These are phyloP conservation scores for Chytriomyces hyalinus DNA, from an alignment of 192 early-diverging fungal genomes.

Conservation along the genomic window DNA sequence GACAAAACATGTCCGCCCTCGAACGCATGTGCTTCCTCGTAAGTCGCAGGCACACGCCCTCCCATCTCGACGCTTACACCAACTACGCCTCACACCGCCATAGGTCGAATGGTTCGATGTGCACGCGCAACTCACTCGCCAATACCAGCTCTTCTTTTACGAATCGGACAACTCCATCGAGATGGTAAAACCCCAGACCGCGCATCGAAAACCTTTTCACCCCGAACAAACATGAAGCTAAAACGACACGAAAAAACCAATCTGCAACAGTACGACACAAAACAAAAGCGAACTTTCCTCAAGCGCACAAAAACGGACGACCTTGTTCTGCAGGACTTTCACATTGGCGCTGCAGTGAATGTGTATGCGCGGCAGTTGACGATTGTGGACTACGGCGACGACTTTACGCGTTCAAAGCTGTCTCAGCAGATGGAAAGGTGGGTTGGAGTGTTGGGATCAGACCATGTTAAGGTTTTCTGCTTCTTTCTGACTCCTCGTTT, in stretches of 20 bases:
- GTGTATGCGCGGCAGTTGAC: slow-evolving; percentile 57
- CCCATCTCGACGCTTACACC: not conserved
- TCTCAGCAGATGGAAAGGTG: slow-evolving; percentile 52
- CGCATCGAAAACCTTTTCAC: not conserved
- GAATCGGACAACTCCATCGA: slow-evolving; percentile 59
- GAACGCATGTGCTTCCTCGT: slow-evolving; percentile 36
- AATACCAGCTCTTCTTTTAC: slow-evolving; percentile 66
- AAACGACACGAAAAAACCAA: not conserved
- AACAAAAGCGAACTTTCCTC: slow-evolving; percentile 59
- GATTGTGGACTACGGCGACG: slow-evolving; percentile 59
- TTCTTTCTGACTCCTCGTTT: slow-evolving; percentile 5
- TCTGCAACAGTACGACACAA: slow-evolving; percentile 58
- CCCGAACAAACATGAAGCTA: not conserved
- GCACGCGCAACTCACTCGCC: slow-evolving; percentile 56
- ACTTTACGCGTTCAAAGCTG: slow-evolving; percentile 51
- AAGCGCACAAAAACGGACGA: slow-evolving; percentile 51
- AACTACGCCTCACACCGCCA: not conserved
- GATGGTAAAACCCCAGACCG: slow-evolving; percentile 50
- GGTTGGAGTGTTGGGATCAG: too few species aligned
- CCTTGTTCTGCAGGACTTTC: slow-evolving; percentile 54
- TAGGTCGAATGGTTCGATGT: slow-evolving; percentile 61
- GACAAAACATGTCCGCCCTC: slow-evolving; percentile 23
- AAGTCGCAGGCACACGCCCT: not conserved
- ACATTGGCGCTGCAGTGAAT: slow-evolving; percentile 58
- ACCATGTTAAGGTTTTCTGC: not conserved